Evolutionary conservation across 1,284 basidiomycete genomes (phyloP).

Genomic region (Trametes hirsuta): DNA sequence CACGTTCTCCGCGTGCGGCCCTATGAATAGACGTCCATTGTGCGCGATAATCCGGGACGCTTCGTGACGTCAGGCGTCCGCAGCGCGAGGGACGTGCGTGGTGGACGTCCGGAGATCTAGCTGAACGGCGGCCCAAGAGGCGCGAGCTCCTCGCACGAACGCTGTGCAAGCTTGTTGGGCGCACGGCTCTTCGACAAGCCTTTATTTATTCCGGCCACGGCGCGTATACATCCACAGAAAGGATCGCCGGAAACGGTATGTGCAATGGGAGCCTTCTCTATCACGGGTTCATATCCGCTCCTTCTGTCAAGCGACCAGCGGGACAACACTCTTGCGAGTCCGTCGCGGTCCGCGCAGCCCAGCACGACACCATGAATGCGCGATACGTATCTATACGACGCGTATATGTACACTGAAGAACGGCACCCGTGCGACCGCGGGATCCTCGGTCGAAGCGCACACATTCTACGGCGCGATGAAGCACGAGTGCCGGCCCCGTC

Average conservation of each 20-base stretch:
- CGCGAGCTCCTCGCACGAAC: neutral
- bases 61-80: constrained; percentile 6
- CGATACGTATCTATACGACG: too few relatives aligned
- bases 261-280: neutral
- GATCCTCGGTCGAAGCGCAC: constrained; percentile 15
- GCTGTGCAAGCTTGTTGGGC: constrained; percentile 7
- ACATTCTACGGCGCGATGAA: neutral
- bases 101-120: neutral
- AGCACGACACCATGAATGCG: too few relatives aligned
- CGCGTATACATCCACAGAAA: neutral
- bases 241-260: neutral
- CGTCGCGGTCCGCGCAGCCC: neutral
- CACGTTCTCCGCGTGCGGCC: constrained; percentile 9
- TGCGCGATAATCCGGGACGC: neutral
- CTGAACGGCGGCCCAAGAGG: neutral
- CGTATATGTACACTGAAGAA: too few relatives aligned
- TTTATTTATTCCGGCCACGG: neutral
- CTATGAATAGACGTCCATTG: neutral
- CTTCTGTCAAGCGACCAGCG: neutral
- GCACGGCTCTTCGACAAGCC: neutral
- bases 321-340: neutral
- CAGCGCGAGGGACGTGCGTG: neutral
- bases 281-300: constrained; percentile 7
- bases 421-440: constrained; percentile 1
- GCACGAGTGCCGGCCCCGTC: neutral